These are phyloP conservation scores for Galeopsis tetrahit DNA, from an alignment of 257 asterid species.

Conservation along the genomic window DNA sequence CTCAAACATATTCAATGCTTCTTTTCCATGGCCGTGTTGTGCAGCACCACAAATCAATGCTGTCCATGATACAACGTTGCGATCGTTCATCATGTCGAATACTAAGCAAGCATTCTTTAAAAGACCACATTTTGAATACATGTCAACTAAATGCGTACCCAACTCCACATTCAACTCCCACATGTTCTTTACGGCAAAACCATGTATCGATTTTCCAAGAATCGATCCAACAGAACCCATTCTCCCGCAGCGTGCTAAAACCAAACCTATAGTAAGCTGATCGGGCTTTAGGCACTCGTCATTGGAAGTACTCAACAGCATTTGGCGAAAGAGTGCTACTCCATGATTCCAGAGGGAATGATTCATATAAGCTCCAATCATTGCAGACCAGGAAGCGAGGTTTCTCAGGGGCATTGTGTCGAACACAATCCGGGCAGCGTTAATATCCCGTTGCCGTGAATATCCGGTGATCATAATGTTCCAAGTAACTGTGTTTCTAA, in stretches of 20 bases:
- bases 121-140: slow-evolving; percentile 69
- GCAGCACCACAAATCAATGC: slow-evolving; percentile 67
- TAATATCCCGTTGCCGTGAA: slow-evolving; percentile 41
- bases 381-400: slow-evolving; percentile 62
- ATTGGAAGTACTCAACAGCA: too few species aligned
- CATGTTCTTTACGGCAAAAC: slow-evolving; percentile 48
- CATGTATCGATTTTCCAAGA: slow-evolving; percentile 60
- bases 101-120: slow-evolving; percentile 50
- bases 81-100: slow-evolving; percentile 43
- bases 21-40: slow-evolving; percentile 50
- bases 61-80: slow-evolving; percentile 66
- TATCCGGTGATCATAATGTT: slow-evolving; percentile 61
- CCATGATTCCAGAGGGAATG: slow-evolving; percentile 48
- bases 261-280: slow-evolving; percentile 48
- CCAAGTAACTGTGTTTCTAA: slow-evolving; percentile 50
- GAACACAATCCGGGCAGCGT: slow-evolving; percentile 43
- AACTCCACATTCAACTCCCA: slow-evolving; percentile 57
- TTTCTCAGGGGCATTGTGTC: slow-evolving; percentile 53
- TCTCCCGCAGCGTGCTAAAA: slow-evolving; percentile 51
- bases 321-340: slow-evolving; percentile 49
- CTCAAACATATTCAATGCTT: slow-evolving; percentile 51
- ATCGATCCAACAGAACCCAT: slow-evolving; percentile 58
- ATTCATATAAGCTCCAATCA: slow-evolving; percentile 55
- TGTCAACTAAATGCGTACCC: slow-evolving; percentile 62
- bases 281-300: slow-evolving; percentile 48